These are phyloP conservation scores for Starmerella vaccinii DNA, from an alignment of 805 yeast genomes.

Conservation along the genomic window DNA sequence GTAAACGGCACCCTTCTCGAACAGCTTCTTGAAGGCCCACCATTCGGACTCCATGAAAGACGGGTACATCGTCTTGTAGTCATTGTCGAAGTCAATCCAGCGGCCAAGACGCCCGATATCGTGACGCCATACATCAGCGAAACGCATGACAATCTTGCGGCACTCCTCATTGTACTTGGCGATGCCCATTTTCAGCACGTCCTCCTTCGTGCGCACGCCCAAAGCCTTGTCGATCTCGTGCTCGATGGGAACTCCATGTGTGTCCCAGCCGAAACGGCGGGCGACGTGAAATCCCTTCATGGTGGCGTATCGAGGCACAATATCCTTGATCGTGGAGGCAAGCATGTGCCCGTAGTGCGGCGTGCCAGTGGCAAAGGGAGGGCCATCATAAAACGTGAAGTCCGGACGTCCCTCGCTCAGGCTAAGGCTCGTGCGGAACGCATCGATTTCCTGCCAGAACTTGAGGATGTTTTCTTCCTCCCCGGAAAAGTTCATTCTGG, in stretches of 20 bases:
- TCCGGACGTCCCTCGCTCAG: constrained; percentile 76
- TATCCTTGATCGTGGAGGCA: constrained; percentile 94
- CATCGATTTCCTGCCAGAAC: constrained; percentile 83
- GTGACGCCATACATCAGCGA: constrained; percentile 87
- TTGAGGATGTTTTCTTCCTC: constrained; percentile 78
- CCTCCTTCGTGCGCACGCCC: constrained; percentile 86
- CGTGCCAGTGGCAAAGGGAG: constrained; percentile 98
- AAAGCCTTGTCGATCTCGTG: constrained; percentile 97
- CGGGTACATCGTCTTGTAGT: constrained; percentile 93
- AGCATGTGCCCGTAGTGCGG: constrained; percentile 98
- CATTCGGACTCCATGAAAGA: constrained; percentile 95
- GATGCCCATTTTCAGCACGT: constrained; percentile 88
- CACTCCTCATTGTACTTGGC: constrained; percentile 91
- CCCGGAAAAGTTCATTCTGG: constrained; percentile 51
- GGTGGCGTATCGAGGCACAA: constrained; percentile 93
- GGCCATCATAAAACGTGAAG: constrained; percentile 95
- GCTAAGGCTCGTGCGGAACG: constrained; percentile 80
- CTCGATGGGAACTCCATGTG: constrained; percentile 97
- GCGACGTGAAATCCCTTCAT: constrained; percentile 96
- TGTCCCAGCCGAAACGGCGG: constrained; percentile 99
- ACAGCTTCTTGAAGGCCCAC: constrained; percentile 95
- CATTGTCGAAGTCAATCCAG: constrained; percentile 99
- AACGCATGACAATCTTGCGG: constrained; percentile 93
- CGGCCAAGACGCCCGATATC: constrained; percentile 93
- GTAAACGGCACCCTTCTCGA: constrained; percentile 77